A percentile compares a stretch with the other conserved stretches of the same genome.
phyloP scores from a whole-genome alignment of 768 basidiomycete species.

The Mycena metata region DNA sequence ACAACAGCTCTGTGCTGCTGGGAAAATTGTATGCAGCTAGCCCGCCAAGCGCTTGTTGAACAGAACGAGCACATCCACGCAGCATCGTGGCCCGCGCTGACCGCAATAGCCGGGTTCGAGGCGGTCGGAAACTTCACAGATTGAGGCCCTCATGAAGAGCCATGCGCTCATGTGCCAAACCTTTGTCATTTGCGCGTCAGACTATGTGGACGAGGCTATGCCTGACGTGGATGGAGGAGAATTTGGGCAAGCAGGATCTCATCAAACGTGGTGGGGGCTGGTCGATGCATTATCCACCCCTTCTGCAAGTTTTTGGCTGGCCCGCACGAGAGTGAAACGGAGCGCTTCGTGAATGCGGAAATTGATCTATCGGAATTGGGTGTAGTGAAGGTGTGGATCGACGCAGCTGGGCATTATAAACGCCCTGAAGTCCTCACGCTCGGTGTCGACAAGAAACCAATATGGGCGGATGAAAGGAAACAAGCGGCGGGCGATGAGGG shows the following conservation, averaged over 20 bases:
- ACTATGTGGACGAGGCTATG: conserved; percentile 29
- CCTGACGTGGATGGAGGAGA: conserved; percentile 53
- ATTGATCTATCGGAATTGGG: conserved; percentile 25
- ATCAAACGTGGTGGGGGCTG: conserved; percentile 46
- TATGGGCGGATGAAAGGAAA: no score
- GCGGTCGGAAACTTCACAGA: conserved; percentile 19
- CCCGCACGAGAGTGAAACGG: conserved; percentile 23
- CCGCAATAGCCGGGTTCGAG: conserved; percentile 26
- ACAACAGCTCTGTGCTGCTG: conserved; percentile 29
- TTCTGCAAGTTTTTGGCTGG: conserved; percentile 30
- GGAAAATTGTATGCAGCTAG: conserved; percentile 35
- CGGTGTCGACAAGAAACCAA: conserved; percentile 12
- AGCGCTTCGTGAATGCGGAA: conserved; percentile 28
- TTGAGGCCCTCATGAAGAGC: conserved; percentile 32
- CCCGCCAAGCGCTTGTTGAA: conserved; percentile 30
- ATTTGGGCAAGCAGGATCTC: conserved; percentile 50
- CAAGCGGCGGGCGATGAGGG: no score
- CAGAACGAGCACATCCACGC: conserved; percentile 34
- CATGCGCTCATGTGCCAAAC: conserved; percentile 35
- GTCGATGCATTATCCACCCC: conserved; percentile 29
- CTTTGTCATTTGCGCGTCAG: conserved; percentile 33
- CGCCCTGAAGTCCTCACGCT: conserved; percentile 26
- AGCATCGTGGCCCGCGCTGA: conserved; percentile 33
- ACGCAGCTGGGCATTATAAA: conserved; percentile 34
- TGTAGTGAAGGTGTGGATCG: conserved; percentile 33